A percentile compares a stretch with the other conserved stretches of the same genome.
These are phyloP conservation scores for Backusella australiensis DNA, from an alignment of 192 early-diverging fungal species.

Conservation along the genomic window DNA sequence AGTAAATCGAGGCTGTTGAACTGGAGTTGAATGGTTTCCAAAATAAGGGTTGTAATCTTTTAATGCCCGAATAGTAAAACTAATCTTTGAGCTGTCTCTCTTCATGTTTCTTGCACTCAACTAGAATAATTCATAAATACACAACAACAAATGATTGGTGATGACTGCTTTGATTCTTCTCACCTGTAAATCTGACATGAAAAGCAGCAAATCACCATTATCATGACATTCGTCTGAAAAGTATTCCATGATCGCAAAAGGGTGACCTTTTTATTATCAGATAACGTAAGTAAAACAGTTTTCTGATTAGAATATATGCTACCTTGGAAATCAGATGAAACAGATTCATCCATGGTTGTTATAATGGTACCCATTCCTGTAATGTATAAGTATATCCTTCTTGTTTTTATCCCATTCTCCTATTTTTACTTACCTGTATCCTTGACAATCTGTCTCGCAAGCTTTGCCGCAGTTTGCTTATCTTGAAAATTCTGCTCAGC, in stretches of 20 bases:
- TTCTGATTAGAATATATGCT: background rate
- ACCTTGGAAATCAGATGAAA: conserved; percentile 3
- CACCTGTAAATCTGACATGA: conserved; percentile 44
- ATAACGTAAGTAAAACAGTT: background rate
- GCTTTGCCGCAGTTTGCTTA: background rate
- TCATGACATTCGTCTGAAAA: conserved; percentile 43
- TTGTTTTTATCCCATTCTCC: background rate
- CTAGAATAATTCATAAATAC: conserved; percentile 3
- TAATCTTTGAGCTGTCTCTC: conserved; percentile 22
- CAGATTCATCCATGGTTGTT: background rate
- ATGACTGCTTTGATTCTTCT: background rate
- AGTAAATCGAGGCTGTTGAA: conserved; percentile 45
- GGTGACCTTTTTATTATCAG: conserved; percentile 28
- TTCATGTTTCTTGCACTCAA: conserved; percentile 26
- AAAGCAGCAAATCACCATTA: conserved; percentile 40
- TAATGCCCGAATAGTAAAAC: conserved; percentile 40
- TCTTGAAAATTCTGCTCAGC: background rate
- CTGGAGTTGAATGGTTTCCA: conserved; percentile 22
- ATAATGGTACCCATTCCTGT: conserved; percentile 2
- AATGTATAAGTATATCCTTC: background rate
- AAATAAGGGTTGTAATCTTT: conserved; percentile 26
- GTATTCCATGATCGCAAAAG: conserved; percentile 52
- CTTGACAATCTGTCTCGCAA: background rate
- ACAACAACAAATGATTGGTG: background rate
- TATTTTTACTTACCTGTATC: background rate